A percentile compares a stretch with the other conserved stretches of the same genome.
Conservation (phyloP, 495 filamentous ascomycete genomes). For the Astrothelium macrocarpum region DNA sequence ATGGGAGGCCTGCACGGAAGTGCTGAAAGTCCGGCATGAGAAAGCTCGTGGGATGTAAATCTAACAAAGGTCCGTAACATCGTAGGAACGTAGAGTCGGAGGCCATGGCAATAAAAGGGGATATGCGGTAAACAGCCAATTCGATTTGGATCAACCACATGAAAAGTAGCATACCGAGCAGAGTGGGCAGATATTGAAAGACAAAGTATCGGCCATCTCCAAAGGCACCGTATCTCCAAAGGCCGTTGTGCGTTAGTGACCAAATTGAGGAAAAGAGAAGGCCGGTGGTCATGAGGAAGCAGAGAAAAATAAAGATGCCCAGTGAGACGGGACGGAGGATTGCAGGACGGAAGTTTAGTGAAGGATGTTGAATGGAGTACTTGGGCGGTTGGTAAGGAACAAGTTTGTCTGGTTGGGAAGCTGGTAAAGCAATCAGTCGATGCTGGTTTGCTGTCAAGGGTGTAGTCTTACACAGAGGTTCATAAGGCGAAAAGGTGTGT, state of each 20-base stretch:
- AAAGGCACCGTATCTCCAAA: conserved; percentile 55
- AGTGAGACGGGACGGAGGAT: conserved; percentile 57
- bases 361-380: conserved; percentile 40
- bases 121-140: conserved; percentile 61
- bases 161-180: conserved; percentile 62
- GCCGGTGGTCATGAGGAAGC: conserved; percentile 59
- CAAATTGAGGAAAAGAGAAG: conserved; percentile 66
- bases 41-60: conserved; percentile 46
- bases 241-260: conserved; percentile 51
- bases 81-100: conserved; percentile 42
- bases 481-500: background rate
- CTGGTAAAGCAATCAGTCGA: background rate
- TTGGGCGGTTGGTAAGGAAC: conserved; percentile 42
- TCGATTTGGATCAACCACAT: conserved; percentile 68
- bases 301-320: conserved; percentile 46
- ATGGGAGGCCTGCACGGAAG: conserved; percentile 44
- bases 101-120: conserved; percentile 69
- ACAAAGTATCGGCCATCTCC: conserved; percentile 71
- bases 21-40: conserved; percentile 50
- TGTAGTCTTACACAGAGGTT: background rate
- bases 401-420: conserved; percentile 36
- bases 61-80: conserved; percentile 41
- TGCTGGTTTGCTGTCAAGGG: background rate
- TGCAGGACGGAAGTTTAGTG: conserved; percentile 55
- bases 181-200: conserved; percentile 71